Evolutionary conservation across 2,329 filamentous ascomycete species (phyloP).

Genomic region (Lecanoromycetidae sp.): DNA sequence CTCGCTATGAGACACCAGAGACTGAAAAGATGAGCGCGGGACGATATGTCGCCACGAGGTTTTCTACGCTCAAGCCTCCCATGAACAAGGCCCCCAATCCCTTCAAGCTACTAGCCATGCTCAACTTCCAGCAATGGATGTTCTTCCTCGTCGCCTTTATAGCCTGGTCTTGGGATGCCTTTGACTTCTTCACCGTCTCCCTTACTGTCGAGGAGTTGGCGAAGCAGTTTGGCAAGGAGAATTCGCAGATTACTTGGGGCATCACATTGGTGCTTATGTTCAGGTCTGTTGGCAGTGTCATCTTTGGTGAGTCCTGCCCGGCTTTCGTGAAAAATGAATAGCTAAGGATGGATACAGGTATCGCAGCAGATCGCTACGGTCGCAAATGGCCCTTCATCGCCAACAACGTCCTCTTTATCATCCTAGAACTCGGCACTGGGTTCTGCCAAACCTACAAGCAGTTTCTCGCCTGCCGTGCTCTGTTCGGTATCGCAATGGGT

Average conservation of each 20-base stretch:
- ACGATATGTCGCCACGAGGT: slow-evolving; percentile 41
- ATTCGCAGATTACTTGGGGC: slow-evolving; percentile 48
- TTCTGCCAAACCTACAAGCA: slow-evolving; percentile 47
- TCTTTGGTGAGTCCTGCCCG: slow-evolving; percentile 35
- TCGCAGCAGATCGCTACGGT: slow-evolving; percentile 42
- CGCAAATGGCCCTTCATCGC: slow-evolving; percentile 46
- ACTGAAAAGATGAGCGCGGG: slow-evolving; percentile 27
- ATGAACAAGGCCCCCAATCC: slow-evolving; percentile 44
- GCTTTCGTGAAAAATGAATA: no score
- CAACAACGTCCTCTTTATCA: slow-evolving; percentile 50
- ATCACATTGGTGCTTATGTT: slow-evolving; percentile 49
- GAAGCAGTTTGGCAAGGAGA: slow-evolving; percentile 40
- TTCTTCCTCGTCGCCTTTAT: slow-evolving; percentile 37
- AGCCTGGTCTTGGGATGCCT: slow-evolving; percentile 45
- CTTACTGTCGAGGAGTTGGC: slow-evolving; percentile 44
- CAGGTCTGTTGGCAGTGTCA: slow-evolving; percentile 45
- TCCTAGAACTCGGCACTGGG: slow-evolving; percentile 48
- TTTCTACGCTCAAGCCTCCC: slow-evolving; percentile 44
- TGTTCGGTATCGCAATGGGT: slow-evolving; percentile 55
- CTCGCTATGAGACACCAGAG: not conserved
- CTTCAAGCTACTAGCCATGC: slow-evolving; percentile 37
- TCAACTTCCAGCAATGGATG: slow-evolving; percentile 47
- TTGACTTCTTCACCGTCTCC: slow-evolving; percentile 52
- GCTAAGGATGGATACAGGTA: slow-evolving; percentile 11
- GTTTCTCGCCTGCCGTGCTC: slow-evolving; percentile 46